These are phyloP conservation scores for Backusella tarrabulga DNA, from an alignment of 192 early-diverging fungal genomes.

Conservation along the genomic window DNA sequence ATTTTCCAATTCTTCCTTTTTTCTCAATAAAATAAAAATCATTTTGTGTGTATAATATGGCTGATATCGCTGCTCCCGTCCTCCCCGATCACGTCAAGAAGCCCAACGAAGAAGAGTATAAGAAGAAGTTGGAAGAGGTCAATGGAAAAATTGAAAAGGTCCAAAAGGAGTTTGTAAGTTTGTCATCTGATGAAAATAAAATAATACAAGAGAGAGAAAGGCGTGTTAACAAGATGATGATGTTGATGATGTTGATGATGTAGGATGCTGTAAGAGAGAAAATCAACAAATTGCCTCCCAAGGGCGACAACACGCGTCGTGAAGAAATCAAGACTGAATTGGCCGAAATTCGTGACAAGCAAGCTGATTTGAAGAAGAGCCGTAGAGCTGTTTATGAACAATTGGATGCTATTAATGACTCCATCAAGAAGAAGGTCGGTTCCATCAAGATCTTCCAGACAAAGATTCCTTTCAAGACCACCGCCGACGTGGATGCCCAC, in stretches of 20 bases:
- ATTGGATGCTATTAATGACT: constrained; percentile 67
- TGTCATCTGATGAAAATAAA: neutral
- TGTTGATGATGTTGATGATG: neutral
- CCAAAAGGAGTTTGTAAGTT: constrained; percentile 34
- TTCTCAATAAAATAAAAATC: neutral
- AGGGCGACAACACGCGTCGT: constrained; percentile 51
- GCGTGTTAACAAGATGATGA: neutral
- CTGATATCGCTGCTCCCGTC: constrained; percentile 21
- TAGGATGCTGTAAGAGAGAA: constrained; percentile 56
- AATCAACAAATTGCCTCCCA: constrained; percentile 55
- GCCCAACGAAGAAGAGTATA: constrained; percentile 28
- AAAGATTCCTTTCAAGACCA: constrained; percentile 78
- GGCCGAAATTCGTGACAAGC: constrained; percentile 68
- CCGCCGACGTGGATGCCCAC: constrained; percentile 74
- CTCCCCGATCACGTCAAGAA: constrained; percentile 26
- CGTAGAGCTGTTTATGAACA: constrained; percentile 72
- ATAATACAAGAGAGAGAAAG: neutral
- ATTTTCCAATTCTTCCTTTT: constrained; percentile 8
- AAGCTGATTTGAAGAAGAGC: constrained; percentile 64
- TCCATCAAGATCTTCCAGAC: constrained; percentile 62
- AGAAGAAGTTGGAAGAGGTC: constrained; percentile 19
- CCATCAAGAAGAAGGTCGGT: constrained; percentile 71
- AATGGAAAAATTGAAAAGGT: constrained; percentile 24
- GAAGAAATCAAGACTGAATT: constrained; percentile 61
- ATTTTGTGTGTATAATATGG: constrained; percentile 4